Conservation (phyloP, 352 stramenopile species). For the Globisporangium carolinianum region DNA sequence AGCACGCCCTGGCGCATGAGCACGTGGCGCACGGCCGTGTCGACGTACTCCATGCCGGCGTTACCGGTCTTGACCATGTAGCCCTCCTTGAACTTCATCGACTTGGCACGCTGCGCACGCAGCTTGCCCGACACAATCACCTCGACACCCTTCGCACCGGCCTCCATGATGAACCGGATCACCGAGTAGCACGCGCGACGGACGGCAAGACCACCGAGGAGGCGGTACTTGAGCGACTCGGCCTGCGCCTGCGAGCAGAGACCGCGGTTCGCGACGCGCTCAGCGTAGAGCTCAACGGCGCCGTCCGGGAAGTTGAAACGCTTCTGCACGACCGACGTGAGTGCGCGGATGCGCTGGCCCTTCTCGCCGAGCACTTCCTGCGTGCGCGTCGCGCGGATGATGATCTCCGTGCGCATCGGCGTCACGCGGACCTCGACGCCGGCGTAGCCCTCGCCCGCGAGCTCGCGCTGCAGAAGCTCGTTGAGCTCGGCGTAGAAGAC, state of each 20-base stretch:
- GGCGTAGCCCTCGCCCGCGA: slow-evolving; percentile 97
- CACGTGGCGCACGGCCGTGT: slow-evolving; percentile 97
- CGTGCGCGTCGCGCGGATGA: slow-evolving; percentile 98
- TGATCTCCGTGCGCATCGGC: slow-evolving; percentile 99
- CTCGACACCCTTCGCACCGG: slow-evolving; percentile 98
- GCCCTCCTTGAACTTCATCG: slow-evolving; percentile 99
- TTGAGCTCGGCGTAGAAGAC: slow-evolving; percentile 99
- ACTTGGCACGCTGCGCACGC: slow-evolving; percentile 98
- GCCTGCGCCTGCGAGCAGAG: slow-evolving; percentile 98
- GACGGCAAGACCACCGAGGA: slow-evolving; percentile 96
- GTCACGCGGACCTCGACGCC: slow-evolving; percentile 98
- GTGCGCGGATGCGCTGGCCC: slow-evolving; percentile 98
- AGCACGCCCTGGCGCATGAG: slow-evolving; percentile 99
- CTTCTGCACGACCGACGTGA: slow-evolving; percentile 99
- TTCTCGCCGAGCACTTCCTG: slow-evolving; percentile 99
- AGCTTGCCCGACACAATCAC: slow-evolving; percentile 99
- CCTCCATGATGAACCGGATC: slow-evolving; percentile 99
- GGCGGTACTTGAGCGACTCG: slow-evolving; percentile 99
- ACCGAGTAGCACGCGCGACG: slow-evolving; percentile 99
- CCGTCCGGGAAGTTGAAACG: slow-evolving; percentile 94
- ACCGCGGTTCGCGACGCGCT: slow-evolving; percentile 97
- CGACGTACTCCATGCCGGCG: slow-evolving; percentile 97
- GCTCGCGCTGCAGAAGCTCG: slow-evolving; percentile 96
- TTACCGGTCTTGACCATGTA: slow-evolving; percentile 99
- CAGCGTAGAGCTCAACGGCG: slow-evolving; percentile 97